Conservation (phyloP, 2,329 filamentous ascomycete species). For the Hypoxylon sp. region DNA sequence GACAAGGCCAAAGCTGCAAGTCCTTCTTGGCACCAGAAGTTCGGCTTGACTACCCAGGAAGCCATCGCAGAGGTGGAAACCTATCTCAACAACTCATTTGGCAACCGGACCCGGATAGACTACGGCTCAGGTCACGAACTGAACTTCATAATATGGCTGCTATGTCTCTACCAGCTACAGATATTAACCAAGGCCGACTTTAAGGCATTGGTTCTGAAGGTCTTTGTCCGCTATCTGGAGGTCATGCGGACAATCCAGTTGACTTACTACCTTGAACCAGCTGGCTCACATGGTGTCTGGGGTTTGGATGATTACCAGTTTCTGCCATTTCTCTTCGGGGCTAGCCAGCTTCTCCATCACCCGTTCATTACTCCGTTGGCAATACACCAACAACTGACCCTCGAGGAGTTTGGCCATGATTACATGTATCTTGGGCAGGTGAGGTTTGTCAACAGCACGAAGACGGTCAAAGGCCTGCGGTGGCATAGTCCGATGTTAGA, state of each 20-base stretch:
- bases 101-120: slow-evolving; percentile 89
- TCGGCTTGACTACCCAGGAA: slow-evolving; percentile 66
- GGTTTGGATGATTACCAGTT: slow-evolving; percentile 98
- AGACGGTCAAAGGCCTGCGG: slow-evolving; percentile 91
- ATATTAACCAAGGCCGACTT: slow-evolving; percentile 77
- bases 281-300: slow-evolving; percentile 98
- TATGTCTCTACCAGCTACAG: slow-evolving; percentile 88
- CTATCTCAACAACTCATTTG: slow-evolving; percentile 88
- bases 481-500: slow-evolving; percentile 99
- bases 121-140: slow-evolving; percentile 98
- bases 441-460: slow-evolving; percentile 93
- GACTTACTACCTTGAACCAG: slow-evolving; percentile 96
- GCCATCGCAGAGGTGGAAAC: slow-evolving; percentile 80
- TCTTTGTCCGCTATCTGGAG: slow-evolving; percentile 86
- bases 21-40: slow-evolving; percentile 72
- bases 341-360: slow-evolving; percentile 89
- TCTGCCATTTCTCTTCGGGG: slow-evolving; percentile 93
- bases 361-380: slow-evolving; percentile 81
- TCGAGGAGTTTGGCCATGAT: slow-evolving; percentile 88
- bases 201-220: slow-evolving; percentile 78
- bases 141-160: slow-evolving; percentile 95
- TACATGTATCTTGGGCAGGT: slow-evolving; percentile 96
- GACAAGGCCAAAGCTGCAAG: slow-evolving; percentile 74
- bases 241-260: slow-evolving; percentile 91
- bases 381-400: slow-evolving; percentile 88